phyloP scores from a whole-genome alignment of 352 stramenopile genomes.

The Globisporangium nunn region DNA sequence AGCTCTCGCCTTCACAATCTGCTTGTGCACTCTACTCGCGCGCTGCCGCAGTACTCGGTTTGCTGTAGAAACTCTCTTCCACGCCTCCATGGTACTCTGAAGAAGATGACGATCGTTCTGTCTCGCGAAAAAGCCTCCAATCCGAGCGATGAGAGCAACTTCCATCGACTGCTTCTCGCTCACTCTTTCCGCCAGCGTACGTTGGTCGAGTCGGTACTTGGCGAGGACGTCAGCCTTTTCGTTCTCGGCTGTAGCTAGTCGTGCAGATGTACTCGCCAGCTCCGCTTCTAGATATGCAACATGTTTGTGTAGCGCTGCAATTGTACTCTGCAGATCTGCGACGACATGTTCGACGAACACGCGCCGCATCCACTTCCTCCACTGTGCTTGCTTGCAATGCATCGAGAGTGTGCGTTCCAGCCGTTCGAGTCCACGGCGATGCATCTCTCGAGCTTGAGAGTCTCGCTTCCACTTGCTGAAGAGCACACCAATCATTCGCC shows the following conservation, averaged over 20 bases:
- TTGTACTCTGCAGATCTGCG: neutral
- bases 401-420: neutral
- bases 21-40: neutral
- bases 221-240: neutral
- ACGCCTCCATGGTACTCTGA: neutral
- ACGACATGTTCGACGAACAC: conserved; percentile 2
- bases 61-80: conserved; percentile 5
- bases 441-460: neutral
- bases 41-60: conserved; percentile 10
- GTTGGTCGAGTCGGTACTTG: neutral
- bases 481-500: neutral
- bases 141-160: conserved; percentile 21
- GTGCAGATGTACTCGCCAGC: neutral
- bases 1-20: neutral
- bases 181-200: neutral
- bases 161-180: conserved; percentile 8
- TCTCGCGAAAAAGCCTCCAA: conserved; percentile 26
- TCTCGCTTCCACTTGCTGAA: conserved; percentile 4
- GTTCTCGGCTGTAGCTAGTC: conserved; percentile 4
- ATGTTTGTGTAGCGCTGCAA: neutral
- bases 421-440: neutral
- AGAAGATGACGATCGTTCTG: conserved; percentile 26
- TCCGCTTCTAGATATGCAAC: neutral
- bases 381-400: neutral
- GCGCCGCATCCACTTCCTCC: conserved; percentile 4